A percentile compares a stretch with the other conserved stretches of the same genome.
phyloP scores from a whole-genome alignment of 352 stramenopile species.

The Globisporangium canariense region DNA sequence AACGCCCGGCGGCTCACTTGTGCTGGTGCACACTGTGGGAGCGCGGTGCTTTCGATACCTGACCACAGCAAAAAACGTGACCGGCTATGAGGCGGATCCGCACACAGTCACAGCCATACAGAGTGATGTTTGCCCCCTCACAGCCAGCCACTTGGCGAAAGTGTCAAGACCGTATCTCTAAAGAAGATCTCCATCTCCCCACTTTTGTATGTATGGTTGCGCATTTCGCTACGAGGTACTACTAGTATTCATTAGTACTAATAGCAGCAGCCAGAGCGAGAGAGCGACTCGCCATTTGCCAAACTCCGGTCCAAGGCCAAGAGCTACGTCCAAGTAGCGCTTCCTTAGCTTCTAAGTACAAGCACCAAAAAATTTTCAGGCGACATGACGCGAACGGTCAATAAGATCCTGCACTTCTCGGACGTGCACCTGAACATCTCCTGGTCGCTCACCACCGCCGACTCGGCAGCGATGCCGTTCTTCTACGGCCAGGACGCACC shows the following conservation, averaged over 20 bases:
- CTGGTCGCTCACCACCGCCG: conserved; percentile 23
- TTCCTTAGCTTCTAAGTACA: background rate
- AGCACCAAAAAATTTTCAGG: too few species aligned
- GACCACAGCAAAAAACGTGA: background rate
- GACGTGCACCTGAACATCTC: conserved; percentile 86
- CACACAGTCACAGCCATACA: too few species aligned
- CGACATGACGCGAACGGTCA: conserved; percentile 2
- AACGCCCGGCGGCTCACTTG: background rate
- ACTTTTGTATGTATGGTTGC: background rate
- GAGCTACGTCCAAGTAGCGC: background rate
- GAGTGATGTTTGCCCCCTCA: too few species aligned
- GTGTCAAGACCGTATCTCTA: too few species aligned
- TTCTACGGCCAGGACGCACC: conserved; percentile 55
- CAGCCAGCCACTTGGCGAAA: too few species aligned
- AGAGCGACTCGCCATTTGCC: background rate
- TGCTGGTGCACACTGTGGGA: background rate
- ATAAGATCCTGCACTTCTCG: conserved; percentile 78
- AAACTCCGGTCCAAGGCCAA: background rate
- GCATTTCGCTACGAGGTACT: background rate
- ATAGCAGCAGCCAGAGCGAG: background rate
- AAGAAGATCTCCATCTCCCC: too few species aligned
- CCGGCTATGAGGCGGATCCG: background rate
- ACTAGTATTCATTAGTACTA: background rate
- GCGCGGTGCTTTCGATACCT: background rate
- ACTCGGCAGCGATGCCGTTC: conserved; percentile 36